phyloP scores from a whole-genome alignment of 2,329 filamentous ascomycete genomes.

The Beauveria medogensis region DNA sequence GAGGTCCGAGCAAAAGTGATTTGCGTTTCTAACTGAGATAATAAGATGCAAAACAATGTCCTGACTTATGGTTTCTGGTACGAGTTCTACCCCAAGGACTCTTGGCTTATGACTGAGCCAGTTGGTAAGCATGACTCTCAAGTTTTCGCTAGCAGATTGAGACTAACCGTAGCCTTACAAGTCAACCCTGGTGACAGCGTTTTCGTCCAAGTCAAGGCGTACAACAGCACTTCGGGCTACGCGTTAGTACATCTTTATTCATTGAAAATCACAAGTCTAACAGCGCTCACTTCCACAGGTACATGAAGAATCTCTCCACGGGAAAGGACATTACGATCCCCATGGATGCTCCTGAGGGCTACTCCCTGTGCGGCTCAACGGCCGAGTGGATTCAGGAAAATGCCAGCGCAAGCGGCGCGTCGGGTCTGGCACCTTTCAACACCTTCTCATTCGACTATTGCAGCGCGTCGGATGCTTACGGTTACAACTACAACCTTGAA shows the following conservation, averaged over 20 bases:
- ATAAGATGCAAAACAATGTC: background rate
- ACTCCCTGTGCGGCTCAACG: background rate
- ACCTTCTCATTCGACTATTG: background rate
- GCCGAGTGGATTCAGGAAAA: background rate
- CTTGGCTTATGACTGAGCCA: background rate
- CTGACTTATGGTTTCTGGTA: slow-evolving; percentile 1
- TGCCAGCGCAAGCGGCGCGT: background rate
- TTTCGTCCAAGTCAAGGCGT: background rate
- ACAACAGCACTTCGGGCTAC: background rate
- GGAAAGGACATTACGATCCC: background rate
- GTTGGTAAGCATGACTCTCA: background rate
- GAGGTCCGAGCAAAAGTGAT: too few relatives aligned
- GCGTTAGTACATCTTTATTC: background rate
- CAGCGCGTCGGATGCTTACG: background rate
- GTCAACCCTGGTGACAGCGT: background rate
- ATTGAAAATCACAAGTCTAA: background rate
- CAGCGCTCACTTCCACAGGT: background rate
- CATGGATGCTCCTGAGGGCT: background rate
- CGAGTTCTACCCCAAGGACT: background rate
- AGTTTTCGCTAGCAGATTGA: too few relatives aligned
- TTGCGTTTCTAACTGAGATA: too few relatives aligned
- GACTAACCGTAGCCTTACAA: background rate
- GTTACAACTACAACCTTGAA: background rate
- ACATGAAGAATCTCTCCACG: background rate
- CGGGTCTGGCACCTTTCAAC: background rate